Evolutionary conservation across 305 asterid genomes (phyloP), one percentile per base, ranked within the genome.

Genomic region (Fraxinus greggii): DNA sequence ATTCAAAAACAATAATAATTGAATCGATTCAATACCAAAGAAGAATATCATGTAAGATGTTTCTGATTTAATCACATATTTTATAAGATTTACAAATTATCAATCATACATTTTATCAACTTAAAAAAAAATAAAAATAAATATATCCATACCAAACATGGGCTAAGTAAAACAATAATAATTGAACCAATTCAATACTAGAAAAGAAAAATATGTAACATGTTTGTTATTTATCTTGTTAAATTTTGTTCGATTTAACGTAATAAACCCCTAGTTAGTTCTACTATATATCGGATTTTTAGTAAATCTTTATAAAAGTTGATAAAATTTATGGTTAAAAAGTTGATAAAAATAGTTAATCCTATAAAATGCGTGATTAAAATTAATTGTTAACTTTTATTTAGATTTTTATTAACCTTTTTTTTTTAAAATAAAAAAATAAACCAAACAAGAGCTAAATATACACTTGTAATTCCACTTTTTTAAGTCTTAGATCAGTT

Each of bases 101-200:
- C 3, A 38, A 38, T 38, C 13, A 38, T 38, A 38, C 13, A 36
- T 38, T 38, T 38, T 12, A 38, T 7, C 13, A 38, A 38, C 12
- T 38, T 38, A 1, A 5, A 33, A 33, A 33, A 7, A 7, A 36
- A 7, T 0, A 36, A 7, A 36, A 36, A 36, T 7, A 7, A 7
- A n/a, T n/a, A n/a, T n/a, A 36, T 36, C 42, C 42, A 8, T 8
- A 36, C 3, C 42, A 8, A 36, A 36, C 12, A 36, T 36, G 42
- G 42, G 42, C 42, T 0, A 7, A 36, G 42, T 32, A 82, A 88
- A 87, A 42, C 13, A 8, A 42, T 12, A 42, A 42, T 42, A 42
- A 15, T 17, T 48, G 54, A 42, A 42, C 54, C 21, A 17, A 48
- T 48, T 48, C 54, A 15, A 48, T 12, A 42, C 54, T 12, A 5